A percentile compares a stretch with the other conserved stretches of the same genome.
Conservation (phyloP, 176 grass and related monocot species). For the Avena insularis region DNA sequence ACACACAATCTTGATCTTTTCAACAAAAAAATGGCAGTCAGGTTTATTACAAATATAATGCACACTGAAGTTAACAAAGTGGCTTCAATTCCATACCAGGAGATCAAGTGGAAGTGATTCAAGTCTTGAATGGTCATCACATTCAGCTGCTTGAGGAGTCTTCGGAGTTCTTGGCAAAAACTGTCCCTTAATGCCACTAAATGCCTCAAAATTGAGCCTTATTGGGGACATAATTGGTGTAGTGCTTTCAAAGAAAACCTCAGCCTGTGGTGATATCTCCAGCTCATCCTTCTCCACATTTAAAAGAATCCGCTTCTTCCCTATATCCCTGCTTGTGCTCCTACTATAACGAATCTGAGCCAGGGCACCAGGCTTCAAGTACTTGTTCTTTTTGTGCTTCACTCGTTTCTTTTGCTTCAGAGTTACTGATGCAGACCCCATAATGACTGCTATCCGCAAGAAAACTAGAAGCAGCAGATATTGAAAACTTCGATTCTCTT, state of each 20-base stretch:
- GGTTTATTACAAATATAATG: slow-evolving; percentile 37
- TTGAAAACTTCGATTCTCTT: slow-evolving; percentile 17
- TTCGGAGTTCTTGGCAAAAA: slow-evolving; percentile 63
- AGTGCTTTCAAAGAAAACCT: slow-evolving; percentile 20
- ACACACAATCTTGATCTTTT: slow-evolving; percentile 81
- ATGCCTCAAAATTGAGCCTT: slow-evolving; percentile 50
- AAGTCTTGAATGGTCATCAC: slow-evolving; percentile 66
- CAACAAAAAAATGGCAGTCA: slow-evolving; percentile 39
- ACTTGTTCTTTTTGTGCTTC: slow-evolving; percentile 76
- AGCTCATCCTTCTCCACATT: slow-evolving; percentile 64
- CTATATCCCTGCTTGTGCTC: slow-evolving; percentile 73
- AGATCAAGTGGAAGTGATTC: slow-evolving; percentile 91
- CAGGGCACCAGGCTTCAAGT: slow-evolving; percentile 69
- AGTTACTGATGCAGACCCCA: slow-evolving; percentile 58
- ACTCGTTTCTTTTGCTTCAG: slow-evolving; percentile 72
- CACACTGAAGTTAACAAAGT: slow-evolving; percentile 15
- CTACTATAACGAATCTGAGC: slow-evolving; percentile 75
- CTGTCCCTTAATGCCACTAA: slow-evolving; percentile 42
- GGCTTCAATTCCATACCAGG: slow-evolving; percentile 57
- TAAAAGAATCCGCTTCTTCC: slow-evolving; percentile 79
- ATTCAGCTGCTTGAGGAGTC: slow-evolving; percentile 56
- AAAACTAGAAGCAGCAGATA: slow-evolving; percentile 9
- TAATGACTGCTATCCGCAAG: slow-evolving; percentile 23
- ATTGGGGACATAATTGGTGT: slow-evolving; percentile 51
- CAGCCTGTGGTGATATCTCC: slow-evolving; percentile 29